Evolutionary conservation across 2,329 filamentous ascomycete species (phyloP).

Genomic region (Myotisia sp.): DNA sequence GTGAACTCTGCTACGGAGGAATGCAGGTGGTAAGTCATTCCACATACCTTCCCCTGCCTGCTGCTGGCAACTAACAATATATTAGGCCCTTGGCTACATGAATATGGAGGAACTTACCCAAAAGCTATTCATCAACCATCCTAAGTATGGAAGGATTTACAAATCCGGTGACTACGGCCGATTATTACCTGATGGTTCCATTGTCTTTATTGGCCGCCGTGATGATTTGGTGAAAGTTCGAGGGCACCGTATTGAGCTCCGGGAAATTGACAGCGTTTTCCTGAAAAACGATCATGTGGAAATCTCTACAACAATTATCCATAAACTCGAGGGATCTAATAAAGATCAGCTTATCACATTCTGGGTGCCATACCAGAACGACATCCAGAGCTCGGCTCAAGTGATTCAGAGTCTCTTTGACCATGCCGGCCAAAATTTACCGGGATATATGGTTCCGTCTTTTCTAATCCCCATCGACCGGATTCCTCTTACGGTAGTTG

Average conservation of each 20-base stretch:
- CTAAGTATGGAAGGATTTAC: constrained; percentile 58
- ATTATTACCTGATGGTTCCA: constrained; percentile 59
- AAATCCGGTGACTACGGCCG: constrained; percentile 70
- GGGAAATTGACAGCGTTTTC: constrained; percentile 55
- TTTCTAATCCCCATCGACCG: constrained; percentile 54
- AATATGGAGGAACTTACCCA: constrained; percentile 48
- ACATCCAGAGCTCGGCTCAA: constrained; percentile 1
- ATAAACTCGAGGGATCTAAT: constrained; percentile 28
- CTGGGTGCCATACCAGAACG: constrained; percentile 39
- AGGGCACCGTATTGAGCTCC: constrained; percentile 65
- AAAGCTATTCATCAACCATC: constrained; percentile 55
- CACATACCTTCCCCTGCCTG: not conserved
- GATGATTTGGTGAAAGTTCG: constrained; percentile 74
- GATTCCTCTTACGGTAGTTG: constrained; percentile 59
- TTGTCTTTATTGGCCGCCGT: constrained; percentile 57
- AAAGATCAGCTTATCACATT: constrained; percentile 52
- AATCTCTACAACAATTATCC: constrained; percentile 52
- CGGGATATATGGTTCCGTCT: constrained; percentile 66
- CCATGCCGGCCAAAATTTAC: constrained; percentile 42
- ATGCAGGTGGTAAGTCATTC: constrained; percentile 50
- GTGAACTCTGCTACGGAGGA: constrained; percentile 78
- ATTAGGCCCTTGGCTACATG: constrained; percentile 51
- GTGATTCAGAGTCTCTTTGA: constrained; percentile 37
- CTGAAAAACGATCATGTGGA: constrained; percentile 38
- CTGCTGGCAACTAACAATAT: constrained; percentile 7